A percentile compares a stretch with the other conserved stretches of the same genome.
phyloP scores from a whole-genome alignment of 768 basidiomycete genomes.

The Termitomyces sp. region DNA sequence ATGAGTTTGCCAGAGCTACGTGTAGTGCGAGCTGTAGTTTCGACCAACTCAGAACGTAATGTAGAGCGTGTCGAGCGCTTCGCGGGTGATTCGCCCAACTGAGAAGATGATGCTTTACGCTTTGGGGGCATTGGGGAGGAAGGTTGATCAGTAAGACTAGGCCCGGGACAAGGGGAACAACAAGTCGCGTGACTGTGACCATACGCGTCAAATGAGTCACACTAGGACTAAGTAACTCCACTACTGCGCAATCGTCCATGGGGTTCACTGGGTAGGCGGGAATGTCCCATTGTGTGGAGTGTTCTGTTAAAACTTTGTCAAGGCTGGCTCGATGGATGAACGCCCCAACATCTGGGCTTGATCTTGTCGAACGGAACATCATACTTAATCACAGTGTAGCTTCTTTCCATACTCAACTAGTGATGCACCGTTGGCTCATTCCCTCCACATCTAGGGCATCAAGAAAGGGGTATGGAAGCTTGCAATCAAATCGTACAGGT shows the following conservation, averaged over 20 bases:
- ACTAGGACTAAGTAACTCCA: background rate
- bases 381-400: conserved; percentile 63
- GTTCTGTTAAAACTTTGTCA: conserved; percentile 8
- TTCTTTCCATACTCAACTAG: conserved; percentile 2
- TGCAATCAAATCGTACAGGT: conserved; percentile 70
- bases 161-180: conserved; percentile 1
- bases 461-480: conserved; percentile 66
- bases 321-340: conserved; percentile 83
- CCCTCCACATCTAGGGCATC: conserved; percentile 42
- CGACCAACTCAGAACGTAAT: background rate
- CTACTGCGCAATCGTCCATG: conserved; percentile 30
- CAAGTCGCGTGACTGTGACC: conserved; percentile 17
- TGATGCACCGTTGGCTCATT: background rate
- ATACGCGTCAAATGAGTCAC: conserved; percentile 2
- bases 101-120: conserved; percentile 35
- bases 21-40: background rate
- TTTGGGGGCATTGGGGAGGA: conserved; percentile 34
- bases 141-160: too few species aligned
- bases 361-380: conserved; percentile 68
- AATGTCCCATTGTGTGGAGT: conserved; percentile 22
- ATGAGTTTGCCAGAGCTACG: conserved; percentile 1
- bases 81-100: conserved; percentile 20
- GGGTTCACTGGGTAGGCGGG: conserved; percentile 62
- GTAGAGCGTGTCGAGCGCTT: conserved; percentile 31
- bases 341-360: conserved; percentile 70